Evolutionary conservation across 2,329 filamentous ascomycete species (phyloP).

Genomic region (Cordyceps sp.): DNA sequence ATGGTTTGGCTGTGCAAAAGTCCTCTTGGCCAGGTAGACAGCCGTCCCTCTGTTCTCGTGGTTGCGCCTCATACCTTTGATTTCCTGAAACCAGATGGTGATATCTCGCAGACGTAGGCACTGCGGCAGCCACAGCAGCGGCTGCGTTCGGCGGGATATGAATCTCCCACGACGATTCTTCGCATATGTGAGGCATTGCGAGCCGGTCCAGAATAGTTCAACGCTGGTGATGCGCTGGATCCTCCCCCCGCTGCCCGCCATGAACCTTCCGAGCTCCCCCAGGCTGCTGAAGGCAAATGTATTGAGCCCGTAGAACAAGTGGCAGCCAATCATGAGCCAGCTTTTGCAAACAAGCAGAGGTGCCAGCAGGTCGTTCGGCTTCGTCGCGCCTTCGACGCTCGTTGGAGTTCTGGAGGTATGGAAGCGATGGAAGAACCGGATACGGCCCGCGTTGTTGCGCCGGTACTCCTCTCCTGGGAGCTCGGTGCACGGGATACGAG

Average conservation of each 20-base stretch:
- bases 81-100: background rate
- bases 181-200: background rate
- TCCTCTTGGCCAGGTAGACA: background rate
- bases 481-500: too few relatives aligned
- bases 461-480: too few relatives aligned
- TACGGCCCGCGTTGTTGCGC: background rate
- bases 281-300: slow-evolving; percentile 1
- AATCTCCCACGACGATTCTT: background rate
- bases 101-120: background rate
- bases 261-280: background rate
- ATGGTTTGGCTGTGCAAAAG: background rate
- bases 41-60: background rate
- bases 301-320: background rate
- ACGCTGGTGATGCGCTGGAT: background rate
- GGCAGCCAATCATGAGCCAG: background rate
- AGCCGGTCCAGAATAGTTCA: background rate
- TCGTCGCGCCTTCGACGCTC: background rate
- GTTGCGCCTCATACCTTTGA: background rate
- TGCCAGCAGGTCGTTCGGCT: background rate
- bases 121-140: background rate
- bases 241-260: background rate
- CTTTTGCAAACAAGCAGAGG: background rate
- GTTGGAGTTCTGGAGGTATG: too few relatives aligned
- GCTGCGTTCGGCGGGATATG: background rate
- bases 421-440: background rate